Conservation (phyloP, 345 rosid species). For the rapeseed (Brassica napus) region Da-Ae NC_063450.1:21900001-21900500, state of each 20-base stretch:
- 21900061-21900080: neutral
- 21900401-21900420: neutral
- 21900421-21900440: neutral
- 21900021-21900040: neutral
- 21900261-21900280: conserved; percentile 5
- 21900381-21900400: conserved; percentile 72
- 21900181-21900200: conserved; percentile 82
- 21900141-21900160: conserved; percentile 96
- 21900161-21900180: conserved; percentile 89
- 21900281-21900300: conserved; percentile 87
- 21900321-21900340: conserved; percentile 92
- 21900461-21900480: neutral
- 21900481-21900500: conserved; percentile 17
- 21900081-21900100: neutral
- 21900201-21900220: conserved; percentile 13
- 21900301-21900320: conserved; percentile 87
- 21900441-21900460: neutral
- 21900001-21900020: conserved; percentile 85
- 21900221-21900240: neutral
- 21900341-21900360: conserved; percentile 79
- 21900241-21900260: neutral
- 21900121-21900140: conserved; percentile 86
- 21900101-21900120: conserved; percentile 72
- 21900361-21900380: conserved; percentile 97
- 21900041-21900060: neutral